Base-by-base conservation (phyloP, 352 stramenopile genomes). In the Saprolegnia diclina region DNA sequence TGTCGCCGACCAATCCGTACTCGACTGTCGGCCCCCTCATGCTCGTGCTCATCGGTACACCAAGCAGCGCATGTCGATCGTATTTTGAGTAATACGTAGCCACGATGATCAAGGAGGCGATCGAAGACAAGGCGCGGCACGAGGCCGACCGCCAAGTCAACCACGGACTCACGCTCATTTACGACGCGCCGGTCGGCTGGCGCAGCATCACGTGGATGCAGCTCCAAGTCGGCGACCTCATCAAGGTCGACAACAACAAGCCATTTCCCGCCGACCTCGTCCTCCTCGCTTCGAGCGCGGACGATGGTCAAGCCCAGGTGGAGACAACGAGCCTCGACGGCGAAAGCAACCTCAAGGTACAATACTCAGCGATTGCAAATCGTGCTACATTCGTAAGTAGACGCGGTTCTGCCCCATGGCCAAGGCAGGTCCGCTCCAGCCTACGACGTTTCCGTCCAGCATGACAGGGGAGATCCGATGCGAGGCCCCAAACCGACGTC, bases 211-310 rank as follows among this genome's bases (percentile, higher is more conserved):
- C 78, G 63, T 96, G 90, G 85, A 90, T 90, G 66, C 77, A 94
- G 35, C 65, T 98, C 14, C 80, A 83, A 0, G 88, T 97, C 0
- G 94, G 94, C 0, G 82, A 96, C 37, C 70, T 98, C 18, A 76
- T 98, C 13, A 88, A 92, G 32, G 78, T 98, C 18, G 65, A 85
- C 46, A 89, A 98, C 69, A 78, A 88, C 24, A 83, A 96, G 35
- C 82, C 93, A 42, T 84, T 98, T 13, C 94, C 95, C 6, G 94
- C 94, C 0, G 95, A 98, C 67, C 64, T 98, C 3, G 82, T 98
- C 0, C 63, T 98, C 3, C 76, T 98, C 0, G 86, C 91, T 37
- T 86, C 86, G 0, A 96, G 85, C 35, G 79, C 90, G 46, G 76
- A 90, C 9, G 82, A 77, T 21, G 79, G 79, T 0, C 77, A 88